phyloP scores from a whole-genome alignment of 2,329 filamentous ascomycete species.

The Botrytis cinerea region DNA sequence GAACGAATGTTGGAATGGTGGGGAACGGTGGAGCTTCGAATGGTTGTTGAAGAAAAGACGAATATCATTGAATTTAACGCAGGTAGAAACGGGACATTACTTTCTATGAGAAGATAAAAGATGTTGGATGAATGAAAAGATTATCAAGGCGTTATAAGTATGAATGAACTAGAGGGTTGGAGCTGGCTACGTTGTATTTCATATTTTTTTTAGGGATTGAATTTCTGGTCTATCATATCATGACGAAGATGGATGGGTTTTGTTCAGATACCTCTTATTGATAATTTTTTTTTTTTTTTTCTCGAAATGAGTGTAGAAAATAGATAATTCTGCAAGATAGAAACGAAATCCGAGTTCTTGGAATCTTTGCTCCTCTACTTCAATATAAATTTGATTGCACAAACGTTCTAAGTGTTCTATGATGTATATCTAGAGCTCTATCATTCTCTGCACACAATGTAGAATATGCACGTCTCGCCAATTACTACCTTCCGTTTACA shows the following conservation, averaged over 20 bases:
- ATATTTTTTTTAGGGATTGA: background rate
- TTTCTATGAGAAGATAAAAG: too few species aligned
- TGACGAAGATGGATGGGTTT: background rate
- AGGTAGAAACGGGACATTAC: background rate
- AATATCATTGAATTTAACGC: background rate
- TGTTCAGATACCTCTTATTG: background rate
- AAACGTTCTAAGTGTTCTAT: background rate
- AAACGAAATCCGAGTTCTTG: background rate
- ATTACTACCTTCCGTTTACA: background rate
- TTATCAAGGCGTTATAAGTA: too few species aligned
- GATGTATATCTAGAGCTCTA: background rate
- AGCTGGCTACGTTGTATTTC: background rate
- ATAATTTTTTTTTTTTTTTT: background rate
- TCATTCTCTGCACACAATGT: too few species aligned
- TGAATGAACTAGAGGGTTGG: background rate
- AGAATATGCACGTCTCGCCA: background rate
- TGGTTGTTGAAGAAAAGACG: background rate
- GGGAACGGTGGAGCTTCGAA: background rate
- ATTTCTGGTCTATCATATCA: background rate
- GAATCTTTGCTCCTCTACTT: background rate
- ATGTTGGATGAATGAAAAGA: accelerated
- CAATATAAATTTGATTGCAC: background rate
- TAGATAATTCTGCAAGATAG: background rate
- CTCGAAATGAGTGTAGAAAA: background rate
- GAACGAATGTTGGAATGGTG: background rate